A percentile compares a stretch with the other conserved stretches of the same genome.
These are phyloP conservation scores for Paramecium sonneborni DNA, from an alignment of 73 alveolate genomes.

Conservation along the genomic window DNA sequence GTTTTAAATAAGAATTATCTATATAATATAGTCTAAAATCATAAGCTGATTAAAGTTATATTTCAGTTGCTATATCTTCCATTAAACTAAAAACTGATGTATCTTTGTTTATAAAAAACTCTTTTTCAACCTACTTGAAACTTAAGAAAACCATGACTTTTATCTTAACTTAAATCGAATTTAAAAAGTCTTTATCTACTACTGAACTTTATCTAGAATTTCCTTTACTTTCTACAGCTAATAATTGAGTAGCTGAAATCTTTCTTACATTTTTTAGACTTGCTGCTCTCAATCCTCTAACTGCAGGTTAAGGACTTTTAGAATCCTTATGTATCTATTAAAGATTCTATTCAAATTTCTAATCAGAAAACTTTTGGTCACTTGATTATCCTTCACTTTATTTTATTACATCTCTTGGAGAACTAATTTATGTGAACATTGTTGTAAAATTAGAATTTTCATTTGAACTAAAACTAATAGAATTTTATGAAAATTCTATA, in stretches of 20 bases:
- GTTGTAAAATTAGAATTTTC: background rate
- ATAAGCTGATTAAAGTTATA: background rate
- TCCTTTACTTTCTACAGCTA: background rate
- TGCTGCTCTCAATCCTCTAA: background rate
- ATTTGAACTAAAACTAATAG: background rate
- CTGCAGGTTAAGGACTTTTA: background rate
- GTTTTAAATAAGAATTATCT: background rate
- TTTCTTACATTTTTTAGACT: background rate
- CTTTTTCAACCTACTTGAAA: background rate
- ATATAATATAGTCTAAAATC: constrained; percentile 10
- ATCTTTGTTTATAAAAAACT: background rate
- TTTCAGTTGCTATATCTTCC: background rate
- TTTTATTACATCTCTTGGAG: background rate
- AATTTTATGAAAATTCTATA: background rate
- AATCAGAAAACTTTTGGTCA: background rate
- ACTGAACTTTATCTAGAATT: background rate
- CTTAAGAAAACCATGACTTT: background rate
- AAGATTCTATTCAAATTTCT: background rate
- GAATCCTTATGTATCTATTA: background rate
- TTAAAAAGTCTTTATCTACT: background rate
- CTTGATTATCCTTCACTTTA: background rate
- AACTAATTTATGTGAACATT: background rate
- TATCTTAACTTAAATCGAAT: background rate
- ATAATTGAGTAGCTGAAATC: background rate
- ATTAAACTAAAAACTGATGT: background rate